phyloP scores from a whole-genome alignment of 257 asterid genomes.

The Solanum gandarillasii region DNA sequence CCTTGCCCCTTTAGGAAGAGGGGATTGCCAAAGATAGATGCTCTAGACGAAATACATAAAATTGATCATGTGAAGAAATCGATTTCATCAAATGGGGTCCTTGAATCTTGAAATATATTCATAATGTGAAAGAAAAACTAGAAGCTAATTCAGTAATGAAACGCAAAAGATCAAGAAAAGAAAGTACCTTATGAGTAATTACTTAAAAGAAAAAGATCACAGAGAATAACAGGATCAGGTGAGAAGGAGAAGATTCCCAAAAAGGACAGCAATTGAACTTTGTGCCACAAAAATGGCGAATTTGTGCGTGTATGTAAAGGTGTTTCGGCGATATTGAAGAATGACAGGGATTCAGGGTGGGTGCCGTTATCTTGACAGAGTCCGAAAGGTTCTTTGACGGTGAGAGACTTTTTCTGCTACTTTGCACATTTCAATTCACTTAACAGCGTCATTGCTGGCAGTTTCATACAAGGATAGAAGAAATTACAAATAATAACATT shows the following conservation, averaged over 20 bases:
- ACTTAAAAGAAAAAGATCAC: not conserved
- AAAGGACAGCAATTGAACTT: not conserved
- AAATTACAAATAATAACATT: not conserved
- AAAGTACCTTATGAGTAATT: not conserved
- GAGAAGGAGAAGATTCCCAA: not conserved
- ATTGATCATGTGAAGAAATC: not conserved
- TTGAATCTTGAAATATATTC: not conserved
- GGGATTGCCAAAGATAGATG: not conserved
- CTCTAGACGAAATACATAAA: not conserved
- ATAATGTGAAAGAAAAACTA: not conserved
- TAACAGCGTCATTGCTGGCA: not conserved
- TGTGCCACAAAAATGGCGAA: not conserved
- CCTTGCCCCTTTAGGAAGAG: not conserved
- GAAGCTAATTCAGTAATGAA: not conserved
- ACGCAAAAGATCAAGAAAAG: not conserved
- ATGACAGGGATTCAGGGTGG: not conserved
- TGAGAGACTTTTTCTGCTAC: not conserved
- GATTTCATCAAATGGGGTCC: not conserved
- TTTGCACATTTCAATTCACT: not conserved
- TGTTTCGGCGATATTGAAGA: not conserved
- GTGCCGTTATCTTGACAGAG: not conserved
- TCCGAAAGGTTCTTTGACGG: not conserved
- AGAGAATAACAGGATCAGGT: not conserved
- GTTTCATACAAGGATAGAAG: not conserved
- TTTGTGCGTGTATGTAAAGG: not conserved